phyloP scores from a whole-genome alignment of 306 rosid genomes.

The Lathyrus tuberosus region DNA sequence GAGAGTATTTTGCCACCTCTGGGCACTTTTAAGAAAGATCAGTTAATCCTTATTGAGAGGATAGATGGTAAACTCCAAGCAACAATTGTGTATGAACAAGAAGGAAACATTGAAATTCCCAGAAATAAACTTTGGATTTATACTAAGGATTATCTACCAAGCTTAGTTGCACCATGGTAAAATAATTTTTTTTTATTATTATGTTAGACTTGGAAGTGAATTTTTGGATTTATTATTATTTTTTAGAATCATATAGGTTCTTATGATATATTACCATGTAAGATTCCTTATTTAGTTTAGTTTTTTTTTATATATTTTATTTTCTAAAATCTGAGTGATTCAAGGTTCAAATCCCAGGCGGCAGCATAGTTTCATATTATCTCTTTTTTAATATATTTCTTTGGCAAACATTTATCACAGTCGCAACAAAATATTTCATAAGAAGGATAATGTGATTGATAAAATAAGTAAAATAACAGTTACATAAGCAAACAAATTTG shows the following conservation, averaged over 20 bases:
- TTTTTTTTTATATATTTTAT: not conserved
- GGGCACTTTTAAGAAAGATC: not conserved
- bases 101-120: not conserved
- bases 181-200: not conserved
- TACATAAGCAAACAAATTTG: not conserved
- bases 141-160: not conserved
- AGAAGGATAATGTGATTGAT: too few species aligned
- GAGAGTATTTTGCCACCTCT: not conserved
- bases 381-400: too few species aligned
- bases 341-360: too few species aligned
- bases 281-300: not conserved
- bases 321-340: too few species aligned
- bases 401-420: too few species aligned
- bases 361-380: too few species aligned
- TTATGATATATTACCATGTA: not conserved
- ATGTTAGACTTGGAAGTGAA: not conserved
- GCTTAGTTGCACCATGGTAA: not conserved
- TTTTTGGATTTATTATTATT: not conserved
- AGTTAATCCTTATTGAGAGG: not conserved
- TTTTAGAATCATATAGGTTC: not conserved
- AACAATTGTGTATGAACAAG: not conserved
- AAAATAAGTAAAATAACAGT: too few species aligned
- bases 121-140: not conserved
- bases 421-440: too few species aligned
- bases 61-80: not conserved